Evolutionary conservation across 345 rosid species (phyloP).

Genomic region (Lenwebbia sp.): DNA sequence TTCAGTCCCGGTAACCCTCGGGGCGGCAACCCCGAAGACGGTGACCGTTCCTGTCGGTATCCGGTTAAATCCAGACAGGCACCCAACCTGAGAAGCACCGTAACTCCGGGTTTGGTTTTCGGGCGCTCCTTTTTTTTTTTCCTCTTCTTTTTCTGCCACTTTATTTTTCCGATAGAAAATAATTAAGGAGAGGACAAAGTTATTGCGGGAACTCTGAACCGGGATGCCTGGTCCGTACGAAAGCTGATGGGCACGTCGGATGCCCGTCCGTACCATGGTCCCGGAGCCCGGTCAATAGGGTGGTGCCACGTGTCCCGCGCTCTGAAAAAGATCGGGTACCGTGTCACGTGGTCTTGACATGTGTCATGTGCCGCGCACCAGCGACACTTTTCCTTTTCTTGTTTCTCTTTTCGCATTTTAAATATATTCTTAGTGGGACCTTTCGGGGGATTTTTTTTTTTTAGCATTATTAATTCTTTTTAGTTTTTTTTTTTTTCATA

Average conservation of each 20-base stretch:
- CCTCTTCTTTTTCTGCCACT: fast-evolving
- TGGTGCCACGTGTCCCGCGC: background rate
- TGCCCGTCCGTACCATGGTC: background rate
- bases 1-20: background rate
- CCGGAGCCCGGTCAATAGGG: background rate
- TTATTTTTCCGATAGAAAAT: background rate
- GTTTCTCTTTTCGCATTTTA: background rate
- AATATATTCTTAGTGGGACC: background rate
- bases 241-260: background rate
- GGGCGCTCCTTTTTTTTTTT: background rate
- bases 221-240: background rate
- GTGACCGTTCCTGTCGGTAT: slow-evolving; percentile 3
- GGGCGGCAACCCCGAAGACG: background rate
- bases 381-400: background rate
- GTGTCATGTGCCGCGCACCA: background rate
- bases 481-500: background rate
- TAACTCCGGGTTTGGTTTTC: background rate
- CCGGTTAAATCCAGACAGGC: slow-evolving; percentile 2
- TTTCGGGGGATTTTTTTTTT: background rate
- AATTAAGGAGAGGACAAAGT: background rate
- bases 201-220: background rate
- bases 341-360: background rate
- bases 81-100: background rate
- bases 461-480: background rate
- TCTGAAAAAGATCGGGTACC: background rate